Conservation (phyloP, 2,329 filamentous ascomycete genomes). For the Trichoderma arundinaceum region DNA sequence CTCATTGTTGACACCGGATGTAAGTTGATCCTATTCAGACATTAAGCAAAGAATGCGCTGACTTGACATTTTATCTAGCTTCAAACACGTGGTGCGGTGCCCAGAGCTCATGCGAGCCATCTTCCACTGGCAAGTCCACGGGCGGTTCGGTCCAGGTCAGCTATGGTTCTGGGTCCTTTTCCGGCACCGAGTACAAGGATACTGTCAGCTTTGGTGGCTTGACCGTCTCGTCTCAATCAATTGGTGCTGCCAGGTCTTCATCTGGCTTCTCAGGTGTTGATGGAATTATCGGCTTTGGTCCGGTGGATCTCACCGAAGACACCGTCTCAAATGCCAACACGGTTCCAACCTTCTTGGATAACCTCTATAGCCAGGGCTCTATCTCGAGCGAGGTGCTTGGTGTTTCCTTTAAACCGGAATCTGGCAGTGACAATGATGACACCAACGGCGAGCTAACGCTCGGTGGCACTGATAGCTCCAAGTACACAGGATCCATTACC, state of each 20-base stretch:
- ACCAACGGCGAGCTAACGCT: conserved; percentile 38
- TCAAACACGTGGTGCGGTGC: neutral
- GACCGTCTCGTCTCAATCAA: conserved; percentile 30
- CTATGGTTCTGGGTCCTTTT: conserved; percentile 40
- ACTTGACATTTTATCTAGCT: no score
- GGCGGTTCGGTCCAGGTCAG: conserved; percentile 36
- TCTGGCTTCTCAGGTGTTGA: neutral
- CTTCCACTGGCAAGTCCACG: conserved; percentile 31
- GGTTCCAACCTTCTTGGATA: conserved; percentile 41
- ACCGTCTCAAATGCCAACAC: conserved; percentile 38
- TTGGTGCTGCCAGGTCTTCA: neutral
- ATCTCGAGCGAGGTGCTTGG: conserved; percentile 40
- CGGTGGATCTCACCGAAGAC: conserved; percentile 37
- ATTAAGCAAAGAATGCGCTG: no score
- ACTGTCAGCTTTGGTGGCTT: conserved; percentile 42
- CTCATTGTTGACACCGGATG: no score
- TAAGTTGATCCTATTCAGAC: no score
- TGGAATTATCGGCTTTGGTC: conserved; percentile 35
- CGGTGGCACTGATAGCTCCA: conserved; percentile 36
- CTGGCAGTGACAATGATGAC: conserved; percentile 5
- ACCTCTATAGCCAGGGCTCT: conserved; percentile 39
- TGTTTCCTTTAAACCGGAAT: conserved; percentile 31
- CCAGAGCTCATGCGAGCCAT: conserved; percentile 4
- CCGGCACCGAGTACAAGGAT: conserved; percentile 40
- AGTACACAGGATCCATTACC: conserved; percentile 35